Evolutionary conservation across 306 rosid species (phyloP), one percentile per base, ranked within the genome.

Genomic region (Prinsepia uniflora): DNA sequence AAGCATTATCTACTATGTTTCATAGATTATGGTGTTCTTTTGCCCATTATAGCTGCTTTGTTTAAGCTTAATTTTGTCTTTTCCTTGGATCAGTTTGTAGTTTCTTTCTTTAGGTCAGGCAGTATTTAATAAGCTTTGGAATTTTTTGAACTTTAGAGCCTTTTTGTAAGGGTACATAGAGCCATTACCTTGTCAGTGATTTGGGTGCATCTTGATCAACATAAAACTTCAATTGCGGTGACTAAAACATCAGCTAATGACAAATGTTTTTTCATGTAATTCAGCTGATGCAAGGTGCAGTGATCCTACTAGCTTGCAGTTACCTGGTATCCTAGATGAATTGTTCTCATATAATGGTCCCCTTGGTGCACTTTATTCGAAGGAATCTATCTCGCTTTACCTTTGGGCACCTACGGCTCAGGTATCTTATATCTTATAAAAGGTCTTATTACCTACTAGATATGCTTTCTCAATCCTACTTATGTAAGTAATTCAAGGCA

Each of bases 401-500:
- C 88, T 94, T 24, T 94, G 96, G 97, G 97, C 99, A 3, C 99
- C 99, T 67, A 94, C 97, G 56, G 96, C 99, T 52, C 97, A 86
- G 76, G 97, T 90, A 89, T 81, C 41, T 52, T 65, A 62, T 65
- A 59, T 75, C 56, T 75, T 19, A 67, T 30, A 22, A 13, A 61
- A 59, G 30, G 12, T n/a, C 39, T 55, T 47, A 41, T 14, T 56
- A 39, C 17, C 36, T 6, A 10, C 36, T 68, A 52, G 46, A 34
- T 15, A 39, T 54, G 15, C 64, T 44, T 10, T 70, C 6, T 41
- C 6, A 43, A 14, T 41, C 14, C 22, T 41, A 22, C 17, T 55
- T 42, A 48, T 56, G 8, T 14, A 20, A 70, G 52, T 22, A 11
- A 34, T 67, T 55, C 43, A 55, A 77, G 76, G 70, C 88, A 91